Evolutionary conservation across 164 flowering plant species (phyloP), one percentile per base, ranked within the genome.

Genomic region (Platanus orientalis): DNA sequence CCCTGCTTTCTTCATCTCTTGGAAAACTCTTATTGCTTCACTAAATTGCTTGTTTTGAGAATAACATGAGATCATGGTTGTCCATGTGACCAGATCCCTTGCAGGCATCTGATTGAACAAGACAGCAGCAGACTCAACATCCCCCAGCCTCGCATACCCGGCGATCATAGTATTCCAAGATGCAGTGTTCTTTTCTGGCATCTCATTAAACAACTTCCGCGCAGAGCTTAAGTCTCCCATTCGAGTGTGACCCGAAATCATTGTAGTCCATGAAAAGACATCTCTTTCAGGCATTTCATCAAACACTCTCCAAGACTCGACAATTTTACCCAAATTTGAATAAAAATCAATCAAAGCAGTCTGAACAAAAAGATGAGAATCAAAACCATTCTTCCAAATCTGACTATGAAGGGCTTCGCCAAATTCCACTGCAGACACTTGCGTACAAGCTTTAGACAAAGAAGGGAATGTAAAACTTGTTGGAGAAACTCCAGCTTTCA

Each of bases 281-380:
- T 89, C 97, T 75, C 89, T 87, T 30, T 79, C 84, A 29, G 80
- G 73, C 90, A 92, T 89, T 78, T 80, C 92, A 75, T 87, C 92
- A 58, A 89, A 92, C 81, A 89, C 89, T 51, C 39, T 77, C 20
- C 68, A 63, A 0, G 86, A 61, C 4, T 80, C 75, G n/a, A 16
- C 62, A 65, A 80, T 23, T 54, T 53, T 72, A 7, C 69, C 69
- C 49, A 70, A 44, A 66, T 61, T 72, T 2, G 85, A 67, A 58
- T 90, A 89, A 34, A 78, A 88, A 71, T 80, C 88, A 69, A 86
- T 53, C 76, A 89, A 50, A 7, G 84, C 69, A 54, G 94, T 89
- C 66, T 79, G 86, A 58, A 92, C 84, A 77, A 75, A 80, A 42
- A 83, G 72, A 65, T 82, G 77, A 1, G 77, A 60, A 4, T 56